phyloP scores from a whole-genome alignment of 345 rosid genomes.

The Lepidium didymum region DNA sequence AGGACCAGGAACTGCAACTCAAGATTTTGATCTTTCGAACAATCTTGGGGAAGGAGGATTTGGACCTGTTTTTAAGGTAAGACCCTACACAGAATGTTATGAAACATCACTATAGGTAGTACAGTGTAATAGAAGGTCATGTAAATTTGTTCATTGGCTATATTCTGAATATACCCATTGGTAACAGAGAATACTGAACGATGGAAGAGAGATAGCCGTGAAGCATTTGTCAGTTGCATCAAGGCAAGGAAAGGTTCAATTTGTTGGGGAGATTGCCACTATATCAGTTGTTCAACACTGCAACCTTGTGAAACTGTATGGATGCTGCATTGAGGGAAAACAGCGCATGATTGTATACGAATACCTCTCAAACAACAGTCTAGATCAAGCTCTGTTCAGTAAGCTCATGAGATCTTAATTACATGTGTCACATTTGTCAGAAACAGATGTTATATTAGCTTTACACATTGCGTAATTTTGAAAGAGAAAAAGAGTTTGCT shows the following conservation, averaged over 20 bases:
- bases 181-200: slow-evolving; percentile 36
- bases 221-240: slow-evolving; percentile 64
- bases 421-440: not conserved
- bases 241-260: slow-evolving; percentile 62
- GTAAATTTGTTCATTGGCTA: no score
- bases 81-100: no score
- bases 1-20: slow-evolving; percentile 54
- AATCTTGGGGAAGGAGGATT: slow-evolving; percentile 89
- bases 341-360: slow-evolving; percentile 63
- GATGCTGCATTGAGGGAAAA: slow-evolving; percentile 59
- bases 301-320: slow-evolving; percentile 63
- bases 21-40: slow-evolving; percentile 50
- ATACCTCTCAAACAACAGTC: slow-evolving; percentile 57
- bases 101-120: no score
- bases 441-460: not conserved
- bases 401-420: not conserved
- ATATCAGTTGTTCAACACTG: slow-evolving; percentile 68
- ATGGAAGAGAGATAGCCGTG: slow-evolving; percentile 62
- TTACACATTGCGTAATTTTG: not conserved
- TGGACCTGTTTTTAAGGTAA: slow-evolving; percentile 79
- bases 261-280: slow-evolving; percentile 65
- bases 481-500: slow-evolving; percentile 38
- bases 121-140: no score
- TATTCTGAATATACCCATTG: not conserved
- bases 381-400: no score